These are phyloP conservation scores for Solanum pennellii DNA, from an alignment of 257 asterid genomes.

Conservation along the genomic window DNA sequence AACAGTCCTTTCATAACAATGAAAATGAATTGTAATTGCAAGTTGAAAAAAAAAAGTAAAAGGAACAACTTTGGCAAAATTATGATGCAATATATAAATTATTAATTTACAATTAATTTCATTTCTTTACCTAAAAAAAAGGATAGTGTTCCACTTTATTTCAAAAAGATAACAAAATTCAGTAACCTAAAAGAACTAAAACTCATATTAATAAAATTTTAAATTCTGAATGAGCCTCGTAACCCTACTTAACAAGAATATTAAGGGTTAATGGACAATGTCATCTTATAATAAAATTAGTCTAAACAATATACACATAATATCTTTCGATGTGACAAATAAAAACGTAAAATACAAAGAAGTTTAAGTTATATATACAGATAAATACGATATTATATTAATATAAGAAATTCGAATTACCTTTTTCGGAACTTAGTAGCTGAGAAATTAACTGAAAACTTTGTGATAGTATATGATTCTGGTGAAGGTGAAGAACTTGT, in stretches of 20 bases:
- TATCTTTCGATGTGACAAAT: neutral
- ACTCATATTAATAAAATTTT: neutral
- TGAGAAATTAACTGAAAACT: conserved; percentile 16
- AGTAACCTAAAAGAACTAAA: neutral
- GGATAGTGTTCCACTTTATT: neutral
- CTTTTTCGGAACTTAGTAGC: conserved; percentile 46
- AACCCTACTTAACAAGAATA: neutral
- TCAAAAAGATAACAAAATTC: neutral
- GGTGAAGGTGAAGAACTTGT: conserved; percentile 40
- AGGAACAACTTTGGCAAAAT: neutral
- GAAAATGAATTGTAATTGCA: neutral
- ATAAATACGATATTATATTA: neutral
- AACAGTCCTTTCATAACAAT: neutral
- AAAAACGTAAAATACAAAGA: too few relatives aligned
- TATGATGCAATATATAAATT: neutral
- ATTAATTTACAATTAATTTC: neutral
- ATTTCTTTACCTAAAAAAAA: neutral
- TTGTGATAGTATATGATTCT: conserved; percentile 29
- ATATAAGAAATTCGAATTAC: conserved; percentile 4
- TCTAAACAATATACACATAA: neutral
- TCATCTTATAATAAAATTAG: neutral
- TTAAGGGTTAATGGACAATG: neutral
- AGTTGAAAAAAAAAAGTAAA: neutral
- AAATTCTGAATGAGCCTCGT: neutral
- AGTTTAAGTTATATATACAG: neutral